phyloP scores from a whole-genome alignment of 164 flowering plant species.

The Santalum album region DNA sequence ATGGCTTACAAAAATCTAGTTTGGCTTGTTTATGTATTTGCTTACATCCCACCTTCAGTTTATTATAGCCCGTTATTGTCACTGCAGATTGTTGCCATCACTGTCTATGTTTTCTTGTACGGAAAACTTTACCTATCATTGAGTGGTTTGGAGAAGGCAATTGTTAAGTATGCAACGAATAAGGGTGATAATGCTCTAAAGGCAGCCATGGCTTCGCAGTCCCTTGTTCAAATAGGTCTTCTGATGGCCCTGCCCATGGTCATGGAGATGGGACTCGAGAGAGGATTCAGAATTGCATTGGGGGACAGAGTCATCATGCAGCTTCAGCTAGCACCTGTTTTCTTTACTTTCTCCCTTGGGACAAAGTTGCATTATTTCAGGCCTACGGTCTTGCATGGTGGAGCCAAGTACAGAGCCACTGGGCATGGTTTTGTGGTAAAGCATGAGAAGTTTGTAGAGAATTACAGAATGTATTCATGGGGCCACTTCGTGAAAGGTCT shows the following conservation, averaged over 20 bases:
- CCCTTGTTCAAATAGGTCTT: constrained; percentile 82
- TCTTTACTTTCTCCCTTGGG: constrained; percentile 96
- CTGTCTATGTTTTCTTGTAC: constrained; percentile 76
- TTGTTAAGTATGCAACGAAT: constrained; percentile 46
- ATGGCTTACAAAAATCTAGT: too few relatives aligned
- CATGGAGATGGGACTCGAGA: constrained; percentile 95
- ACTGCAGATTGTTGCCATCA: constrained; percentile 72
- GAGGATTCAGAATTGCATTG: constrained; percentile 85
- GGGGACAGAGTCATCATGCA: constrained; percentile 86
- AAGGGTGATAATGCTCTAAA: constrained; percentile 52
- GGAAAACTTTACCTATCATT: constrained; percentile 75
- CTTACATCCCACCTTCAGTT: too few relatives aligned
- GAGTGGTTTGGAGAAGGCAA: constrained; percentile 84
- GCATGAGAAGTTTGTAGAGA: constrained; percentile 93
- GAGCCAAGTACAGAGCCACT: constrained; percentile 97
- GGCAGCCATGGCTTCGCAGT: constrained; percentile 90
- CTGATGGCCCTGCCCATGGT: constrained; percentile 87
- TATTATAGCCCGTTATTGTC: too few relatives aligned
- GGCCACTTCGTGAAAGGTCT: constrained; percentile 92
- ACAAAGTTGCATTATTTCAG: constrained; percentile 88
- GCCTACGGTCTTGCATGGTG: constrained; percentile 91
- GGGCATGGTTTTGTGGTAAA: constrained; percentile 97
- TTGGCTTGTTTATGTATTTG: too few relatives aligned
- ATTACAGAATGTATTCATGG: constrained; percentile 90
- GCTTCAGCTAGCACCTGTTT: constrained; percentile 87